Conservation (phyloP, 2,329 filamentous ascomycete species). For the Alternaria rosae region DNA sequence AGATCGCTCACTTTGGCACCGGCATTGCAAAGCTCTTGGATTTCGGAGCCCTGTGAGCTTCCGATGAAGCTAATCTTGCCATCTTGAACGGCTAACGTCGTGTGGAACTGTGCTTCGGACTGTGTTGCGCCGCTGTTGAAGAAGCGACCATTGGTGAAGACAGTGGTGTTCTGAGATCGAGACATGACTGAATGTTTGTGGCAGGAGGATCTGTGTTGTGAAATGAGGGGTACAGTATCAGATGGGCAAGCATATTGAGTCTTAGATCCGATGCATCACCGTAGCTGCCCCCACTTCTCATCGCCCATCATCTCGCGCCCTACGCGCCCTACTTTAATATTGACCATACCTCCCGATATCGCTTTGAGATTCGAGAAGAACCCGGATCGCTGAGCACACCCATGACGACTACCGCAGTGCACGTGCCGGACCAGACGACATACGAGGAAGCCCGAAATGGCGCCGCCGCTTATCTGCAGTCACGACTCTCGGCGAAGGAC, state of each 20-base stretch:
- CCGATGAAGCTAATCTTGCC: slow-evolving; percentile 55
- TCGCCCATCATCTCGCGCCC: slow-evolving; percentile 2
- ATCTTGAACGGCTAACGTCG: slow-evolving; percentile 52
- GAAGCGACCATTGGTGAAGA: slow-evolving; percentile 41
- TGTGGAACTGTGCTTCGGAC: slow-evolving; percentile 16
- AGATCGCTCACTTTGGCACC: slow-evolving; percentile 45
- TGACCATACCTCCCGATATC: not conserved
- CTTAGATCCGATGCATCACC: slow-evolving; percentile 25
- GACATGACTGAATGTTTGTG: slow-evolving; percentile 16
- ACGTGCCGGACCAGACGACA: slow-evolving; percentile 41
- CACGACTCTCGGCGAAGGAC: slow-evolving; percentile 33
- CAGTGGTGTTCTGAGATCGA: slow-evolving; percentile 9
- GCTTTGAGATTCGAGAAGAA: not conserved
- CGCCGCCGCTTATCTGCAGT: slow-evolving; percentile 47
- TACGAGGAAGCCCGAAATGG: slow-evolving; percentile 44
- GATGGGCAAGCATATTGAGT: slow-evolving; percentile 17
- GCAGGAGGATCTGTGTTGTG: not conserved
- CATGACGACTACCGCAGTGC: not conserved
- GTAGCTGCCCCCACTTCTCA: slow-evolving; percentile 4
- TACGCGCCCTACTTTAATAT: not conserved
- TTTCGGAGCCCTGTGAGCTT: slow-evolving; percentile 20
- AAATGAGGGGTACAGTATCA: slow-evolving; percentile 14
- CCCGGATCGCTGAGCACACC: not conserved
- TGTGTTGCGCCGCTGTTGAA: slow-evolving; percentile 21
- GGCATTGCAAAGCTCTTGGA: slow-evolving; percentile 37